phyloP scores from a whole-genome alignment of 2,329 filamentous ascomycete genomes.

The Gnomoniopsis sp. region DNA sequence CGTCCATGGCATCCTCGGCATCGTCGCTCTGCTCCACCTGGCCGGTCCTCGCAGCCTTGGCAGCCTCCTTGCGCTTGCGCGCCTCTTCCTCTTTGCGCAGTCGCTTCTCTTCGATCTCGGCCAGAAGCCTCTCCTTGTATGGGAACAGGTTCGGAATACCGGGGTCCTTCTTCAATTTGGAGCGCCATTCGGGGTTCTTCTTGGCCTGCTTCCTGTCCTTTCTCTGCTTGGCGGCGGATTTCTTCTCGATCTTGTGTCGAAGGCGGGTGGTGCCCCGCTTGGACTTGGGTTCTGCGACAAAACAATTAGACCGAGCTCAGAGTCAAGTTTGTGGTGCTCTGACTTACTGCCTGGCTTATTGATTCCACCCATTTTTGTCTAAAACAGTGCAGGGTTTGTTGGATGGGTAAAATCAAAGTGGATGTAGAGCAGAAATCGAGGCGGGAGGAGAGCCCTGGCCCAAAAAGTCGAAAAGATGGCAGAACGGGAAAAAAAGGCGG shows the following conservation, averaged over 20 bases:
- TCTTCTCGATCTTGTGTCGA: constrained; percentile 94
- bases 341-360: constrained; percentile 53
- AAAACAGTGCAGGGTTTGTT: not conserved
- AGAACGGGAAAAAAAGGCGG: constrained; percentile 15
- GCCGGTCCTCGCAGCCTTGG: constrained; percentile 62
- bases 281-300: constrained; percentile 75
- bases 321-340: not conserved
- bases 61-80: constrained; percentile 66
- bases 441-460: not conserved
- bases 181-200: constrained; percentile 96
- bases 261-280: constrained; percentile 89
- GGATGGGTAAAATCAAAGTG: not conserved
- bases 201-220: constrained; percentile 87
- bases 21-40: constrained; percentile 36
- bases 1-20: constrained; percentile 43
- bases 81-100: constrained; percentile 77
- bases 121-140: constrained; percentile 92
- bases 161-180: constrained; percentile 93
- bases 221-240: constrained; percentile 82
- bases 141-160: constrained; percentile 97
- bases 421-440: not conserved
- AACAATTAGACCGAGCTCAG: not conserved
- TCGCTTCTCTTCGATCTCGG: constrained; percentile 89
- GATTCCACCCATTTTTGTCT: constrained; percentile 48
- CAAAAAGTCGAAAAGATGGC: constrained; percentile 12